A percentile compares a stretch with the other conserved stretches of the same genome.
Evolutionary conservation across 441 rosid species (phyloP).

Genomic region (Aquilaria agallochum): DNA sequence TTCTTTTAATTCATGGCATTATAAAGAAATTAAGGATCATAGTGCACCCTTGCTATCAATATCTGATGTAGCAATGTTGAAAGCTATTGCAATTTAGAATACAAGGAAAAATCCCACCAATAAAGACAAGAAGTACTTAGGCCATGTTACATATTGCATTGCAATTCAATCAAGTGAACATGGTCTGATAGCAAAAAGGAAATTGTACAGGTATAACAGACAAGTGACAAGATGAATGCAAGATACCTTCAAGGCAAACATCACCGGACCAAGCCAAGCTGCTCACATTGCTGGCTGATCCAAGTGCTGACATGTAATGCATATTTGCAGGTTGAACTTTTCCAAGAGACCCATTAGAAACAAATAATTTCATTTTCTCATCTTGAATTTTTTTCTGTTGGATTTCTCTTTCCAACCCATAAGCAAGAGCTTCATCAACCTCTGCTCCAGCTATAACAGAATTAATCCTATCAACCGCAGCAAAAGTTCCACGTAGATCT

Average conservation of each 20-base stretch:
- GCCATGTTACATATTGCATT: no score
- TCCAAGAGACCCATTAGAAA: slow-evolving; percentile 43
- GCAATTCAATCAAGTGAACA: no score
- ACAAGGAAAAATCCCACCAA: no score
- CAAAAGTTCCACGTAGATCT: slow-evolving; percentile 83
- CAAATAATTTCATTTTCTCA: slow-evolving; percentile 53
- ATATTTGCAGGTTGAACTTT: slow-evolving; percentile 30
- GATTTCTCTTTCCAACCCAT: slow-evolving; percentile 84
- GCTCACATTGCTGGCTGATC: slow-evolving; percentile 49
- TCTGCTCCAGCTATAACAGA: slow-evolving; percentile 71
- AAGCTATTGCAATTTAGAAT: no score
- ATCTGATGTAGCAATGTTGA: no score
- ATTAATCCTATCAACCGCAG: slow-evolving; percentile 89
- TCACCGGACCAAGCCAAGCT: slow-evolving; percentile 77
- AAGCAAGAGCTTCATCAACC: slow-evolving; percentile 87
- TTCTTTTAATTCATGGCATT: no score
- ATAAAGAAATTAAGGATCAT: no score
- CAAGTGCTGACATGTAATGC: slow-evolving; percentile 72
- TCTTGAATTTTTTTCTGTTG: slow-evolving; percentile 43
- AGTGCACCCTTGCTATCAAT: no score
- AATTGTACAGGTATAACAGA: not conserved
- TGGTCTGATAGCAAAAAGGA: no score
- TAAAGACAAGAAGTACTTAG: no score
- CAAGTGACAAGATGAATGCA: slow-evolving; percentile 7
- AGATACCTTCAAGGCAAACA: slow-evolving; percentile 73